Evolutionary conservation across 352 stramenopile genomes (phyloP).

Genomic region (Phytopythium helicoides): DNA sequence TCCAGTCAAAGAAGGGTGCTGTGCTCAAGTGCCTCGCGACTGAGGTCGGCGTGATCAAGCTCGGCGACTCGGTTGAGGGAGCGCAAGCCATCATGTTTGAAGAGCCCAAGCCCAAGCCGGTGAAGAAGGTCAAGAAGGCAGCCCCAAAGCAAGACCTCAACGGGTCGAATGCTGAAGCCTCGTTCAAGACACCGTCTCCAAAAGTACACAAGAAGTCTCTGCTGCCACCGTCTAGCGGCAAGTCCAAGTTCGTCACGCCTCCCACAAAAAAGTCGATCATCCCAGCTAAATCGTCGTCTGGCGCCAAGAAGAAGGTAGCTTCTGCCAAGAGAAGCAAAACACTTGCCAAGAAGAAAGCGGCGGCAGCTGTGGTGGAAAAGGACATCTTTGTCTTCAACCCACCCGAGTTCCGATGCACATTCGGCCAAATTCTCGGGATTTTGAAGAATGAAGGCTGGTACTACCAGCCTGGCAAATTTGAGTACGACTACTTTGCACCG

Average conservation of each 20-base stretch:
- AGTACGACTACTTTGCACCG: slow-evolving; percentile 84
- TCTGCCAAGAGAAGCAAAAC: slow-evolving; percentile 26
- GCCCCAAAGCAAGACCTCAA: neutral
- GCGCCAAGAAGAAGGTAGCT: slow-evolving; percentile 27
- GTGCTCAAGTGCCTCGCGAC: slow-evolving; percentile 60
- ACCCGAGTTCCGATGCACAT: slow-evolving; percentile 67
- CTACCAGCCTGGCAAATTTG: slow-evolving; percentile 53
- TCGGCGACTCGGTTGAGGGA: slow-evolving; percentile 71
- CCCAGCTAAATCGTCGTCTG: slow-evolving; percentile 7
- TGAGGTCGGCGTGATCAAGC: slow-evolving; percentile 47
- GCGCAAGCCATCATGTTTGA: slow-evolving; percentile 57
- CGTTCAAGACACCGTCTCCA: slow-evolving; percentile 43
- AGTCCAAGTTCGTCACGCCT: slow-evolving; percentile 18
- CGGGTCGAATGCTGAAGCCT: too few relatives aligned
- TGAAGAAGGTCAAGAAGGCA: slow-evolving; percentile 26
- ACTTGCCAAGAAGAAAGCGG: slow-evolving; percentile 8
- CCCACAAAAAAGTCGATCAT: slow-evolving; percentile 18
- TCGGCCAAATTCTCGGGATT: slow-evolving; percentile 61
- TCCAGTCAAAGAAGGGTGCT: slow-evolving; percentile 73
- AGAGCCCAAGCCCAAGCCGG: slow-evolving; percentile 16
- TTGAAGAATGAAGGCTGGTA: slow-evolving; percentile 62
- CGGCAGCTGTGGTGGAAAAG: slow-evolving; percentile 10
- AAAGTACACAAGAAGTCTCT: slow-evolving; percentile 26
- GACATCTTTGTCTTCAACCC: slow-evolving; percentile 42
- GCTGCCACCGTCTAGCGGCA: slow-evolving; percentile 10